Base-by-base conservation (phyloP, 208 protist genomes). In the Tritrichomonas foetus region DNA sequence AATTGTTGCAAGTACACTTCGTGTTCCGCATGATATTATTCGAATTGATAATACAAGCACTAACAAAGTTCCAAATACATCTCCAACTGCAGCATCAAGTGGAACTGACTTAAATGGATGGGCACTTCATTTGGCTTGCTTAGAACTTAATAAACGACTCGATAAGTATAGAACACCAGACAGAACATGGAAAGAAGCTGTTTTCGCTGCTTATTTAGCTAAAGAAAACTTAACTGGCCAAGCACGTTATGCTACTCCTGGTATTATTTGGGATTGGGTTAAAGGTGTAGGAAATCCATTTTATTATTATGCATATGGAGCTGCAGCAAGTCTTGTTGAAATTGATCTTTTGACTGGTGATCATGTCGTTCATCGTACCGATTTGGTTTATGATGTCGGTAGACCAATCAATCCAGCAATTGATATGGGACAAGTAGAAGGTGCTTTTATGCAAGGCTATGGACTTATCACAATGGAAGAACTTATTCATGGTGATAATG, bases 31-130 rank as follows among this genome's bases (percentile, higher is more conserved):
- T 39, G 93, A 82, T 22, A 39, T n/a, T 9, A 94, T 95, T 22
- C 66, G 95, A 78, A 94, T 96, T 30, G 61, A 94, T 66, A 94
- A 95, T 53, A 96, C 95, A 13, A 44, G 74, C 0, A 96, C 96
- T 53, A 84, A 94, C 66, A 95, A 94, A 92, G 93, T 93, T 3
- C 82, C 96, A 30, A 97, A 97, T 94, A 95, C 96, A 57, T 69
- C 94, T 64, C 96, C 96, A 39, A 97, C 96, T 39, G 96, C 96
- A 49, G 96, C 96, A 33, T 97, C 95, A 20, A 94, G 95, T 0
- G 95, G 94, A 11, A 94, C 96, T 1, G 97, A 98, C 94, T 93
- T 98, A 27, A 97, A 98, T 94, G 97, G 96, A 53, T 96, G 96
- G 93, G 97, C 97, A 11, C 95, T 97, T 2, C 95, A 95, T 66